Evolutionary conservation across 129 eudicot species (phyloP).

Genomic region (Flaveria robusta): DNA sequence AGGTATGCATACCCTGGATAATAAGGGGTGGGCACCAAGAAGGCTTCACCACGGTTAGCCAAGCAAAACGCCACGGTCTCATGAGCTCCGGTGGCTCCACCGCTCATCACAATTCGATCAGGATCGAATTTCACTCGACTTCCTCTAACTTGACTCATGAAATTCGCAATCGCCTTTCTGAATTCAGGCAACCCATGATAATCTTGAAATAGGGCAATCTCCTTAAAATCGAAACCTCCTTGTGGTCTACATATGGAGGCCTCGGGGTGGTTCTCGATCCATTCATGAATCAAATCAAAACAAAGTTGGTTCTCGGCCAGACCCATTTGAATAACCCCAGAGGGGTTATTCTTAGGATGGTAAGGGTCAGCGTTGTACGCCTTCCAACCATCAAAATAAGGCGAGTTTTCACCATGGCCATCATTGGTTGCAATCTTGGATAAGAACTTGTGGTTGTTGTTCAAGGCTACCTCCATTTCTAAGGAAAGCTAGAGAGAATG

Average conservation of each 20-base stretch:
- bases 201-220: conserved; percentile 53
- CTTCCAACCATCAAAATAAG: conserved; percentile 82
- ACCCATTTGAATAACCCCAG: conserved; percentile 72
- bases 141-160: conserved; percentile 74
- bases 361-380: conserved; percentile 59
- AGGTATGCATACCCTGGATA: conserved; percentile 69
- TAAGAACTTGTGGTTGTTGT: conserved; percentile 33
- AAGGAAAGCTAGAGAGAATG: conserved; percentile 6
- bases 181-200: conserved; percentile 55
- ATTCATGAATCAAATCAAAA: conserved; percentile 44
- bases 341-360: conserved; percentile 42
- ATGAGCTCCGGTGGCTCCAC: conserved; percentile 90
- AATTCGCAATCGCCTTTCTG: conserved; percentile 57
- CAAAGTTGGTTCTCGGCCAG: conserved; percentile 63
- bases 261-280: conserved; percentile 41
- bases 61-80: conserved; percentile 75
- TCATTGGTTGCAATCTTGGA: conserved; percentile 56
- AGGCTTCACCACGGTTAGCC: conserved; percentile 85
- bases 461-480: conserved; percentile 26
- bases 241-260: conserved; percentile 47
- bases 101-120: conserved; percentile 75
- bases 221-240: conserved; percentile 46
- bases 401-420: conserved; percentile 71
- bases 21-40: conserved; percentile 82
- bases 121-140: conserved; percentile 61